These are phyloP conservation scores for Paecilomyces niveus DNA, from an alignment of 2,329 filamentous ascomycete genomes.

Conservation along the genomic window DNA sequence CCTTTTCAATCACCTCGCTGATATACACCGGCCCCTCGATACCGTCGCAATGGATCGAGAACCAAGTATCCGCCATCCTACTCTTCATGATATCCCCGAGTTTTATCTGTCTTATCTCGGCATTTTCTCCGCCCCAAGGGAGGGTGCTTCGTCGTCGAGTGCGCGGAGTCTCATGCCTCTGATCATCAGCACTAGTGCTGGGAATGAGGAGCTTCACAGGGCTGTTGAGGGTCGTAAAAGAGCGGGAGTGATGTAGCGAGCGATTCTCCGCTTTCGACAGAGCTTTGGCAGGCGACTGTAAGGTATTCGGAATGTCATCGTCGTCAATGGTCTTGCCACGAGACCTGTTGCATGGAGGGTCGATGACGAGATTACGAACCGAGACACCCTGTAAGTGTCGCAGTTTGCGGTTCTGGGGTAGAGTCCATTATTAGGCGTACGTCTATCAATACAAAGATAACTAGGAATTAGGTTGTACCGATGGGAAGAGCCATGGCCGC, in stretches of 20 bases:
- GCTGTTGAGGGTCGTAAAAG: constrained; percentile 48
- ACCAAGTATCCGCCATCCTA: constrained; percentile 80
- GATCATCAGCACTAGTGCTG: constrained; percentile 9
- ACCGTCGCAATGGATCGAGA: constrained; percentile 66
- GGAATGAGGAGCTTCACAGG: constrained; percentile 8
- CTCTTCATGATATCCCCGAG: constrained; percentile 65
- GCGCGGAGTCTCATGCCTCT: constrained; percentile 13
- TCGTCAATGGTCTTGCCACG: constrained; percentile 65
- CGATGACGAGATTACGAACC: constrained; percentile 74
- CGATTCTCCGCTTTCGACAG: constrained; percentile 44
- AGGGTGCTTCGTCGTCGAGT: constrained; percentile 52
- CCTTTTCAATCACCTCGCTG: constrained; percentile 70
- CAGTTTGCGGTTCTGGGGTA: constrained; percentile 70
- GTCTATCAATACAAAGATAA: constrained; percentile 22
- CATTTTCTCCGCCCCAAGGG: constrained; percentile 56
- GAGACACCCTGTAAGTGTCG: constrained; percentile 83
- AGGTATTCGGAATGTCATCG: constrained; percentile 60
- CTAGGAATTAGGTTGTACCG: constrained; percentile 24
- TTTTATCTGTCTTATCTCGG: constrained; percentile 60
- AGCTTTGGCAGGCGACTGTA: constrained; percentile 62
- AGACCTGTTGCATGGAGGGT: constrained; percentile 40
- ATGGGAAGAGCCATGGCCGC: constrained; percentile 13
- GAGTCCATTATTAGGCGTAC: constrained; percentile 11
- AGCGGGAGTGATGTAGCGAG: constrained; percentile 51
- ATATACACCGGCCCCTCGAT: constrained; percentile 74